Evolutionary conservation across 2,329 filamentous ascomycete species (phyloP).

Genomic region (Pestalotiopsis sp.): DNA sequence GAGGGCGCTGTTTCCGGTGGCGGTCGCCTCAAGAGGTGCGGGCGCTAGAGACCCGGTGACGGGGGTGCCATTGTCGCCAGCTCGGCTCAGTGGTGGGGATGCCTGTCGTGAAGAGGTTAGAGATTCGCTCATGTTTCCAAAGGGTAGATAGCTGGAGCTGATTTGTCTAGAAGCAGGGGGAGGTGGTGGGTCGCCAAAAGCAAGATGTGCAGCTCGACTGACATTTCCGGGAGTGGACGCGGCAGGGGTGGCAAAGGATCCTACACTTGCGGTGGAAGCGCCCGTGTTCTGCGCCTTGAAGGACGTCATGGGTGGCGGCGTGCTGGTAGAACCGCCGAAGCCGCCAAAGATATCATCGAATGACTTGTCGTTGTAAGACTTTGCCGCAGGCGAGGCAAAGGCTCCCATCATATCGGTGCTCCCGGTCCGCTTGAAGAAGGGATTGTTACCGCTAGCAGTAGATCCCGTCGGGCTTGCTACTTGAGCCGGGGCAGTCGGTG

Average conservation of each 20-base stretch:
- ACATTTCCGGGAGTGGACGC: slow-evolving; percentile 60
- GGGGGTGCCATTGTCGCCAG: slow-evolving; percentile 37
- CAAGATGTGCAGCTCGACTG: slow-evolving; percentile 60
- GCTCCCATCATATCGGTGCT: slow-evolving; percentile 61
- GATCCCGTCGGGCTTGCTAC: slow-evolving; percentile 71
- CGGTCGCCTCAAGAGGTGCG: slow-evolving; percentile 38
- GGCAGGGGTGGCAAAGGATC: slow-evolving; percentile 54
- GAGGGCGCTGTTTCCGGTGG: slow-evolving; percentile 35
- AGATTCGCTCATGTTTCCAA: slow-evolving; percentile 66
- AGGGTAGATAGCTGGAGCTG: slow-evolving; percentile 73
- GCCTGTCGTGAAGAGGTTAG: slow-evolving; percentile 76
- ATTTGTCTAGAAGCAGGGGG: slow-evolving; percentile 76
- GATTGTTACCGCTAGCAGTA: slow-evolving; percentile 79
- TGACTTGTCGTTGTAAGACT: slow-evolving; percentile 58
- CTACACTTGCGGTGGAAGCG: slow-evolving; percentile 52
- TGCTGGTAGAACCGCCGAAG: slow-evolving; percentile 46
- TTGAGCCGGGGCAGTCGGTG: slow-evolving; percentile 42
- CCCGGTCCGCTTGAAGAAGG: slow-evolving; percentile 79
- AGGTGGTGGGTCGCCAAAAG: slow-evolving; percentile 57
- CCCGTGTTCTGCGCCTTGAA: slow-evolving; percentile 64
- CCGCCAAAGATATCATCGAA: slow-evolving; percentile 89
- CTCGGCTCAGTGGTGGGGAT: slow-evolving; percentile 70
- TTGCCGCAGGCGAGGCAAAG: slow-evolving; percentile 47
- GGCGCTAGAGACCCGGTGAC: slow-evolving; percentile 26
- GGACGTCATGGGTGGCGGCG: slow-evolving; percentile 50